These are phyloP conservation scores for Ogataea paraovalis DNA, from an alignment of 805 yeast species.

Conservation along the genomic window DNA sequence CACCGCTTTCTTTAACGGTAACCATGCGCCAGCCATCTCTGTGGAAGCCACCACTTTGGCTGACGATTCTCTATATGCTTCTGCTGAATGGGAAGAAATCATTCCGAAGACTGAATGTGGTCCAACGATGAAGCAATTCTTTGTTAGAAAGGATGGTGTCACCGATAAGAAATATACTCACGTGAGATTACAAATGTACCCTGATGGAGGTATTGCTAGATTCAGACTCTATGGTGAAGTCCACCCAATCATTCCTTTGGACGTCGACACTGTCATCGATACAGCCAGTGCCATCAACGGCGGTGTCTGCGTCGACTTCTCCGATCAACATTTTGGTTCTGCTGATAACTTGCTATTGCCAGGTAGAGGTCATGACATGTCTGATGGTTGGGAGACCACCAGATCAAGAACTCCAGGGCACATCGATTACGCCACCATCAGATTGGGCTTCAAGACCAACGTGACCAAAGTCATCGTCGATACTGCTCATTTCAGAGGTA, in stretches of 20 bases:
- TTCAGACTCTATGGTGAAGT: conserved; percentile 87
- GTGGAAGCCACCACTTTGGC: conserved; percentile 62
- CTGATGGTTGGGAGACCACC: conserved; percentile 97
- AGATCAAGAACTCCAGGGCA: conserved; percentile 83
- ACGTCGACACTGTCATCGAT: conserved; percentile 49
- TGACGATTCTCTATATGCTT: conserved; percentile 32
- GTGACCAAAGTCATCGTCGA: conserved; percentile 67
- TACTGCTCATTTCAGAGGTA: conserved; percentile 93
- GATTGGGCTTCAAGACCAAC: conserved; percentile 63
- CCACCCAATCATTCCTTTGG: conserved; percentile 59
- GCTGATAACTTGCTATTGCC: conserved; percentile 87
- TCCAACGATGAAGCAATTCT: conserved; percentile 83
- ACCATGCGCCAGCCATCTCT: conserved; percentile 87
- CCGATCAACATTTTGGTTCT: conserved; percentile 93
- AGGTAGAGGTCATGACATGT: conserved; percentile 94
- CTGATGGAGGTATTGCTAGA: conserved; percentile 97
- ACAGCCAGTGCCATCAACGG: conserved; percentile 82
- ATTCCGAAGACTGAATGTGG: conserved; percentile 78
- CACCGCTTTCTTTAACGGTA: conserved; percentile 92
- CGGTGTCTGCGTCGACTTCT: conserved; percentile 76
- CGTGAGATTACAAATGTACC: conserved; percentile 84
- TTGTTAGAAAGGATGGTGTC: conserved; percentile 49
- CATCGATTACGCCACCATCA: conserved; percentile 86
- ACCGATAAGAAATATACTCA: conserved; percentile 72
- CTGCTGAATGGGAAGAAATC: conserved; percentile 63